These are phyloP conservation scores for Neoascochyta sp. DNA, from an alignment of 2,329 filamentous ascomycete species.

Conservation along the genomic window DNA sequence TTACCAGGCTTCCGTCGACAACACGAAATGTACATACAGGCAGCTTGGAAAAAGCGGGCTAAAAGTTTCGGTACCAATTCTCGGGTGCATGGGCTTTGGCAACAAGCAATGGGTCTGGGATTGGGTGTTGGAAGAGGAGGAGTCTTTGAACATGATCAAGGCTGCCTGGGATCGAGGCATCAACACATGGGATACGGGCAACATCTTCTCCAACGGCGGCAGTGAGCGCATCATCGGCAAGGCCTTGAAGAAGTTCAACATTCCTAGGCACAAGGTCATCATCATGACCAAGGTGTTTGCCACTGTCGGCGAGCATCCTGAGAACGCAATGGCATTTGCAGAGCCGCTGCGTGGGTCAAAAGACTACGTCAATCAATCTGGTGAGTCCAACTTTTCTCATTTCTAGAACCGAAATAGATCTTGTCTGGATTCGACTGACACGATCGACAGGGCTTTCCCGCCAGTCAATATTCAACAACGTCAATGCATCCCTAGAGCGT, in stretches of 20 bases:
- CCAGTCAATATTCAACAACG: neutral
- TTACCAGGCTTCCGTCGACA: too few relatives aligned
- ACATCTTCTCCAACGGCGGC: slow-evolving; percentile 27
- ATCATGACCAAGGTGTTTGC: slow-evolving; percentile 35
- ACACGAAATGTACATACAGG: too few relatives aligned
- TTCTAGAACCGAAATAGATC: too few relatives aligned
- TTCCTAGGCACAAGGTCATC: slow-evolving; percentile 29
- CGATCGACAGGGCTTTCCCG: neutral
- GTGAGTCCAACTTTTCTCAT: neutral
- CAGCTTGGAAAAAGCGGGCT: slow-evolving; percentile 36
- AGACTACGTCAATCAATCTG: slow-evolving; percentile 13
- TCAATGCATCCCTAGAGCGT: slow-evolving; percentile 15
- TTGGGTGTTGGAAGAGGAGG: slow-evolving; percentile 36
- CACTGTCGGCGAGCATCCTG: too few relatives aligned
- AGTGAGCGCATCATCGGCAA: slow-evolving; percentile 29
- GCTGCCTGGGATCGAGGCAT: slow-evolving; percentile 42
- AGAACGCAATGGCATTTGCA: too few relatives aligned
- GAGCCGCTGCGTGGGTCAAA: too few relatives aligned
- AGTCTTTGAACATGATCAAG: slow-evolving; percentile 41
- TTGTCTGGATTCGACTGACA: too few relatives aligned
- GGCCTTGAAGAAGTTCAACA: slow-evolving; percentile 21
- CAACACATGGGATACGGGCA: slow-evolving; percentile 44
- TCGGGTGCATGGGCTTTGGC: slow-evolving; percentile 25
- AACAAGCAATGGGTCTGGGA: slow-evolving; percentile 8
- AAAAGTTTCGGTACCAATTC: slow-evolving; percentile 37